phyloP scores from a whole-genome alignment of 331 rosid genomes.

The Saraca asoca region DNA sequence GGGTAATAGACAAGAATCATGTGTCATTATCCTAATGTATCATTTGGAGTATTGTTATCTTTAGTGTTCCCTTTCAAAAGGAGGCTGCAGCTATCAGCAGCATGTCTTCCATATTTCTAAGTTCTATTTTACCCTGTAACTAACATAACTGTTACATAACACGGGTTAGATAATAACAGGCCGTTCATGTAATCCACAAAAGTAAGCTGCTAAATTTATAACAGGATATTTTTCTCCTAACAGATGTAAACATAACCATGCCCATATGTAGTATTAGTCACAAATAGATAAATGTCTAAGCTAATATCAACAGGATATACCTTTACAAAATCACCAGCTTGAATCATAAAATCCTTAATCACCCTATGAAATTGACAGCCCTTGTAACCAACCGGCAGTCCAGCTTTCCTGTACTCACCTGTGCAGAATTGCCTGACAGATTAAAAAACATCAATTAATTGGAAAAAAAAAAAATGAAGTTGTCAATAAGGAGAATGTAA shows the following conservation, averaged over 20 bases:
- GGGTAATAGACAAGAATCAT: too few relatives aligned
- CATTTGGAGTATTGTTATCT: too few relatives aligned
- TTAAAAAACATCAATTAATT: constrained; percentile 20
- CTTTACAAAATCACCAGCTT: constrained; percentile 94
- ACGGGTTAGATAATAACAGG: too few relatives aligned
- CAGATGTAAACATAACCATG: background rate
- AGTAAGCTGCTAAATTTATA: too few relatives aligned
- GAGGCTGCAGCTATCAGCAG: too few relatives aligned
- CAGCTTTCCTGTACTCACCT: constrained; percentile 94
- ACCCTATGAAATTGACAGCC: constrained; percentile 96
- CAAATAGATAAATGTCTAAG: constrained; percentile 18
- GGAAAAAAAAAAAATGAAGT: constrained; percentile 2
- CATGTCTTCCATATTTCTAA: too few relatives aligned
- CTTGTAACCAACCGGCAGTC: constrained; percentile 90
- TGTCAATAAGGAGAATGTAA: background rate
- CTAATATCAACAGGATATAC: constrained; percentile 31
- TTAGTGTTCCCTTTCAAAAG: too few relatives aligned
- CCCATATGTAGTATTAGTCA: background rate
- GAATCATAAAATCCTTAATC: constrained; percentile 97
- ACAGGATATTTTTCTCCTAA: too few relatives aligned
- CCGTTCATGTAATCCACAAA: too few relatives aligned
- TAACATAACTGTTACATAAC: background rate
- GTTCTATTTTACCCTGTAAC: background rate
- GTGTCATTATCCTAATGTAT: too few relatives aligned
- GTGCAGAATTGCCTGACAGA: constrained; percentile 91